A percentile compares a stretch with the other conserved stretches of the same genome.
Conservation (phyloP, 1,139 yeast genomes). For the Yamadazyma songkhlaensis region DNA sequence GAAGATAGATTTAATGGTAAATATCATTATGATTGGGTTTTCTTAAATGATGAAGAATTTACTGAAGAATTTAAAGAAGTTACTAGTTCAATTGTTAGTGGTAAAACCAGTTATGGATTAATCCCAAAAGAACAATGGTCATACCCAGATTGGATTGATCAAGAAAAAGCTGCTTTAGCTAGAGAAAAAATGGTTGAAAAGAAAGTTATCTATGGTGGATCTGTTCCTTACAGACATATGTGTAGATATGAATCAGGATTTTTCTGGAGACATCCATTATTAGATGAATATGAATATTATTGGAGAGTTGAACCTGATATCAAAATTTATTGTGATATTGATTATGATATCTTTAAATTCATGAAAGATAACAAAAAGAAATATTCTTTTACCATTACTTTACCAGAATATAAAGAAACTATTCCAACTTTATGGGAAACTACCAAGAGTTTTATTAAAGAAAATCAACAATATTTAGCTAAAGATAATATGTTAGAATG, state of each 20-base stretch:
- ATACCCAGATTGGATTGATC: constrained; percentile 59
- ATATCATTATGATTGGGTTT: constrained; percentile 47
- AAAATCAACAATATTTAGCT: constrained; percentile 63
- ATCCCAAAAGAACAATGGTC: constrained; percentile 49
- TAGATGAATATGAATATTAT: constrained; percentile 76
- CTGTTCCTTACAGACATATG: constrained; percentile 74
- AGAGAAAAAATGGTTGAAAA: constrained; percentile 52
- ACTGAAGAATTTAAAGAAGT: constrained; percentile 37
- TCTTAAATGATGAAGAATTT: constrained; percentile 43
- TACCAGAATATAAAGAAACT: constrained; percentile 80
- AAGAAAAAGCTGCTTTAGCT: constrained; percentile 50
- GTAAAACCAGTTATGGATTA: constrained; percentile 41
- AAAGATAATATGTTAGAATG: constrained; percentile 70
- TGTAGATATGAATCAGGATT: constrained; percentile 91
- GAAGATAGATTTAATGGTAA: constrained; percentile 45
- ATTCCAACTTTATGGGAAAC: constrained; percentile 82
- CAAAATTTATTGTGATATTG: constrained; percentile 72
- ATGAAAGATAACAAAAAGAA: constrained; percentile 72
- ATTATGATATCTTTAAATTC: constrained; percentile 77
- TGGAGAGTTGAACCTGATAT: constrained; percentile 96
- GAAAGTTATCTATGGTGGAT: constrained; percentile 59
- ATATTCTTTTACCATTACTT: constrained; percentile 77
- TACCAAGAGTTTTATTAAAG: constrained; percentile 63
- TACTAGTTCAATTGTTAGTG: constrained; percentile 34
- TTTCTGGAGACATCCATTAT: constrained; percentile 72